Base-by-base conservation (phyloP, 1,284 basidiomycete species). In the Spongiforma sp. region DNA sequence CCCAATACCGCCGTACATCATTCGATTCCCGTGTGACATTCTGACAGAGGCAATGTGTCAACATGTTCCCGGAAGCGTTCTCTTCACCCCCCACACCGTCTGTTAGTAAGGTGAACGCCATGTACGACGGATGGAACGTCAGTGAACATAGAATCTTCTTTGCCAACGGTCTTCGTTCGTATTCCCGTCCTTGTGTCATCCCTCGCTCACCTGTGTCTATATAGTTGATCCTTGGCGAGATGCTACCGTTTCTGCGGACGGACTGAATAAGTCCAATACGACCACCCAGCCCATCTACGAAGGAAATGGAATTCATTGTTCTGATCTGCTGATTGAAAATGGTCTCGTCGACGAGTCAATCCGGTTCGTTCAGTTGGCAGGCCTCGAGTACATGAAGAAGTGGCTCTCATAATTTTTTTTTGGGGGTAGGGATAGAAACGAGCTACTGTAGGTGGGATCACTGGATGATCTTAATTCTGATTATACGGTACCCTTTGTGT, bases 201-300 rank as follows among this genome's bases (percentile, higher is more conserved):
- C 61, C 65, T 12, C 12, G 39, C 12, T 5, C 12, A 26, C 21
- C 7, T 3, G 7, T 21, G 19, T 7, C 24, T 11, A 19, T 26
- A 62, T 48, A 89, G 89, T 87, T 58, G 90, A 91, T 71, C 89
- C 89, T n/a, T 92, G 89, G 89, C 83, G 84, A 64, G 88, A 41
- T 5, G 39, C 39, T 9, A 41, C 39, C 14, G 39, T 41, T 41
- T 41, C 39, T 41, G 39, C 39, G 11, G 39, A 41, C 9, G 19
- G 19, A 19, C 39, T 41, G 17, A 9, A 41, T 21, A 41, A 41
- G 39, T 19, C 39, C 36, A 17, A 17, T 17, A 37, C 36, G 36
- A 37, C 36, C 36, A 37, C 36, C 9, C 36, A 37, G 36, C 36
- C 36, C 9, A 37, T 37, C 36, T 37, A 37, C 36, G 36, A 10